Base-by-base conservation (phyloP, 1,139 yeast genomes). In the Suhomyces guaymorum region DNA sequence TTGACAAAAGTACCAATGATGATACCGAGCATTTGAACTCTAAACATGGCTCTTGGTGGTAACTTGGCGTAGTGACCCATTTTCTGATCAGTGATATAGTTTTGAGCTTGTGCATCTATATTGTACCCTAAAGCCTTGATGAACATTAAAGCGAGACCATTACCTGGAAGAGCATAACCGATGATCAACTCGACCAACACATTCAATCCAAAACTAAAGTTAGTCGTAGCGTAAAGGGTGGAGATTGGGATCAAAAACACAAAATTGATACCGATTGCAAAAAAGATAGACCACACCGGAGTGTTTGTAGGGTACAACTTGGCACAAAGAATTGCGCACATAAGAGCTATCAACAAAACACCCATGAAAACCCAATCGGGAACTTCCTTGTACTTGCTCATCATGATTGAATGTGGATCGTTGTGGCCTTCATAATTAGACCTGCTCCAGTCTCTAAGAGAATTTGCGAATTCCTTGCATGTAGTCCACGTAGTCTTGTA, bases 11-110 rank as follows among this genome's bases (percentile, higher is more conserved):
- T 61, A 43, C 64, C 66, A 32, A 73, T 39, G 13, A 66, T 33
- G 3, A 65, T 59, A 15, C 80, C 70, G 20, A 76, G 43, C 39
- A 79, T 49, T 56, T 80, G 86, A 18, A 74, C 72, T 46, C 83
- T 65, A 62, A 79, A 80, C 42, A 80, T 55, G 0, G 85, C 75
- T 43, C 79, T 60, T 26, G 86, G 86, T 10, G 85, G 80, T 29
- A 80, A 53, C 42, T 73, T 76, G 15, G 74, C 61, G 49, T 80
- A 80, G 55, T 80, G 86, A 3, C 76, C 84, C 62, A 70, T 51
- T 54, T 80, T 80, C 56, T 76, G 77, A 48, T 76, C 75, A 5
- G 73, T 53, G 30, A 78, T 63, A 56, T 72, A 79, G 49, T 62
- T 65, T 32, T 76, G 77, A 11, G 84, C 82, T 56, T 79, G 85